Evolutionary conservation across 2,329 filamentous ascomycete species (phyloP), one percentile per base, ranked within the genome.

Genomic region (Diaporthe ampelina): DNA sequence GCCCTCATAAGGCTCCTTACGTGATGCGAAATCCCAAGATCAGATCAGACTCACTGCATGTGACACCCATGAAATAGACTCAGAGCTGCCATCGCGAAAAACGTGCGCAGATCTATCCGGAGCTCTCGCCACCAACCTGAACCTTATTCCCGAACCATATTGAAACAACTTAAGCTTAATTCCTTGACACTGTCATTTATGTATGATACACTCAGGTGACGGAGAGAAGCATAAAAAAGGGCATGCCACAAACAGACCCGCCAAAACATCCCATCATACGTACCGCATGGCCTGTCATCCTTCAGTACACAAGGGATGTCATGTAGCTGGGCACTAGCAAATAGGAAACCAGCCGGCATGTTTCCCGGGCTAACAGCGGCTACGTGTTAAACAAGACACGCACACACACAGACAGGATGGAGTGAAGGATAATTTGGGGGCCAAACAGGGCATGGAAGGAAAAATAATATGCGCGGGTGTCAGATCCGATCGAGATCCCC

Each of bases 401-500:
- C 45, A n/a, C 5, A 48, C 45, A 48, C 13, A 21, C 45, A 50
- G 43, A 52, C 21, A 26, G 29, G 29, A 35, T 11, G 40, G 40
- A n/a, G 19, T 19, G 29, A 48, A 21, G 19, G 40, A 24, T 21
- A 19, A 37, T 29, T 32, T 26, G 17, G 24, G 59, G 59, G 9
- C 26, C 43, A 21, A 43, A 37, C 61, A 52, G 43, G 26, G 40
- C 40, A 43, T 17, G 40, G 15, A 43, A 17, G 24, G 15, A 21
- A 57, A 56, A 35, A 35, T 4, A 13, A 67, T 13, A 48, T 37
- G 26, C 45, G 61, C 61, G 43, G 43, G 19, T 50, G 45, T 19
- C 43, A 67, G 61, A 67, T 67, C 61, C 45, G 63, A 52, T 67
- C 63, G 63, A 67, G 63, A 67, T 67, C 45, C 63, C 45, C n/a